These are phyloP conservation scores for Gnomoniopsis sp. DNA, from an alignment of 2,329 filamentous ascomycete species.

Conservation along the genomic window DNA sequence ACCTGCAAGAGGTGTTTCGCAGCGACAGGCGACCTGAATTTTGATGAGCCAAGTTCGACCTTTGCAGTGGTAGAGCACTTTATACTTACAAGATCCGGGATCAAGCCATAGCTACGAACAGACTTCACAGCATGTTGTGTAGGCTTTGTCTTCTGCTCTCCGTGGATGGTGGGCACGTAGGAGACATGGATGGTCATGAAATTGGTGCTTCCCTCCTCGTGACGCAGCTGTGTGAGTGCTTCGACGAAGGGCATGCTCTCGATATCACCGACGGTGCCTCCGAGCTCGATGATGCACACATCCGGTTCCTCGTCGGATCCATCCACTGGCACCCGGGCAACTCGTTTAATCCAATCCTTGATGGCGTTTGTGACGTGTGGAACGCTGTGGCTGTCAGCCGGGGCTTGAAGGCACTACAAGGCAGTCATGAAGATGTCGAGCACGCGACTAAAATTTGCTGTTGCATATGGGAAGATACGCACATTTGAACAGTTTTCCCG, in stretches of 20 bases:
- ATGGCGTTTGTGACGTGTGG: constrained; percentile 91
- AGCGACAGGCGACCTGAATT: constrained; percentile 82
- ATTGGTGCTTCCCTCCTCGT: constrained; percentile 70
- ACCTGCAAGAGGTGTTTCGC: constrained; percentile 70
- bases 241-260: constrained; percentile 87
- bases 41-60: constrained; percentile 20
- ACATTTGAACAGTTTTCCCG: constrained; percentile 80
- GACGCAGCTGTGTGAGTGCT: constrained; percentile 74
- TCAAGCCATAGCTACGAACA: constrained; percentile 75
- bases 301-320: constrained; percentile 80
- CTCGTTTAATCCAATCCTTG: constrained; percentile 86
- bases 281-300: constrained; percentile 76
- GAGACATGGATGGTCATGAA: constrained; percentile 89
- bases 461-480: constrained; percentile 14
- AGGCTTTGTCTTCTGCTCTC: constrained; percentile 93
- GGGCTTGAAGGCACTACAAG: not conserved
- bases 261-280: constrained; percentile 61
- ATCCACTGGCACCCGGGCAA: constrained; percentile 82
- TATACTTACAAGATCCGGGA: constrained; percentile 60
- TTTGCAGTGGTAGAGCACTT: not conserved
- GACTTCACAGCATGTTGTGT: constrained; percentile 88
- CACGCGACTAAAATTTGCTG: not conserved
- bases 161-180: constrained; percentile 68
- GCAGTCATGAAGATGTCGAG: not conserved
- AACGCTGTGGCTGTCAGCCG: constrained; percentile 40